Percentiles rank a stretch among this genome's conserved stretches.
Conservation (phyloP, 2,329 filamentous ascomycete genomes). For the Colletotrichum spinosum region DNA sequence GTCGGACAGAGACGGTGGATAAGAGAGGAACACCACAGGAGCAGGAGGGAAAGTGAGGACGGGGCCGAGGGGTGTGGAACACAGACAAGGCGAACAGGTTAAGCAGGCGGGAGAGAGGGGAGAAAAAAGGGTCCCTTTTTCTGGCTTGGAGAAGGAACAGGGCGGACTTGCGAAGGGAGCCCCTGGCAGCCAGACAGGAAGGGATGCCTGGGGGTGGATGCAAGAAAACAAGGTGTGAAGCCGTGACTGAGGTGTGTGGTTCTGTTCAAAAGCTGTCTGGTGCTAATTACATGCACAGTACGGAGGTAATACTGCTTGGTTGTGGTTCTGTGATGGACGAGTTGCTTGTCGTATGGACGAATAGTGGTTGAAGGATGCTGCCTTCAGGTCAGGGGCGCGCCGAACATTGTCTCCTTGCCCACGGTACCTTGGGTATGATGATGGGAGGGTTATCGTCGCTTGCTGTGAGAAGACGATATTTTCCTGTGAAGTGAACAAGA, state of each 20-base stretch:
- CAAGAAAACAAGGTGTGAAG: slow-evolving; percentile 12
- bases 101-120: slow-evolving; percentile 4
- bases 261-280: background rate
- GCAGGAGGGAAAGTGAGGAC: slow-evolving; percentile 10
- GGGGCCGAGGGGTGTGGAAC: slow-evolving; percentile 4
- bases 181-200: slow-evolving; percentile 29
- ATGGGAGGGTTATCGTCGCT: background rate
- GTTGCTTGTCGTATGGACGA: no score
- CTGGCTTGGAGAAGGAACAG: background rate
- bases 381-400: no score
- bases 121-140: slow-evolving; percentile 29
- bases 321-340: no score
- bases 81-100: slow-evolving; percentile 24
- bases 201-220: slow-evolving; percentile 25
- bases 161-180: slow-evolving; percentile 1
- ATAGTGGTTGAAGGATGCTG: no score
- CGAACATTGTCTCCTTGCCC: no score
- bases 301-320: no score
- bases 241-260: slow-evolving; percentile 6
- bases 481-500: background rate
- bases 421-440: background rate
- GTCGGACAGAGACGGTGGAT: slow-evolving; percentile 6
- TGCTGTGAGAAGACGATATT: background rate
- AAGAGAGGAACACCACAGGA: slow-evolving; percentile 12
- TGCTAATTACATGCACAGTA: background rate